Percentiles rank a stretch among this genome's conserved stretches.
Conservation (phyloP, 345 rosid species). For the Ceriops zippeliana region DNA sequence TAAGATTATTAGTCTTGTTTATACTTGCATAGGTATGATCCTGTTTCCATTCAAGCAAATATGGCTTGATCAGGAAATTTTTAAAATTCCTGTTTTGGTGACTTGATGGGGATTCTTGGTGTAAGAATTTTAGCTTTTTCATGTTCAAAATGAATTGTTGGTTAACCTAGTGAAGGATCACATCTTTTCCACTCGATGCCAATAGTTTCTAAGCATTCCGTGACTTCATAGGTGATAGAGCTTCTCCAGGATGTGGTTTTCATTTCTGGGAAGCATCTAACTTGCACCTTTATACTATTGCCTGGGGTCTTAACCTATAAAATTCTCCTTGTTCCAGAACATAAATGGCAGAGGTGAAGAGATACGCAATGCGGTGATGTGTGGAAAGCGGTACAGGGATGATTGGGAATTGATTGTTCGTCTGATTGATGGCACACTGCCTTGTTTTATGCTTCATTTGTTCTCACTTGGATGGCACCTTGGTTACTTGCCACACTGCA, state of each 20-base stretch:
- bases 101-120: background rate
- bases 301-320: background rate
- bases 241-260: background rate
- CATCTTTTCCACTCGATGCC: no score
- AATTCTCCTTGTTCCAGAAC: conserved; percentile 48
- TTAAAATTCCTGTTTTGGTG: background rate
- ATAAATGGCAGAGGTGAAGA: conserved; percentile 84
- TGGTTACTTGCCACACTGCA: background rate
- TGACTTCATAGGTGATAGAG: background rate
- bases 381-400: conserved; percentile 5
- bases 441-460: conserved; percentile 17
- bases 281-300: background rate
- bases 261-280: background rate
- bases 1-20: background rate
- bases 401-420: conserved; percentile 12
- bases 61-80: background rate
- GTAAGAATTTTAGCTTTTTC: background rate
- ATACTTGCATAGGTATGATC: background rate
- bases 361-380: background rate
- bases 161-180: no score
- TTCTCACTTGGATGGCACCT: conserved; percentile 1
- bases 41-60: background rate
- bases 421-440: conserved; percentile 1
- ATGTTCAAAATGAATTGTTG: background rate
- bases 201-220: no score